These are phyloP conservation scores for Talaromyces piceae DNA, from an alignment of 2,329 filamentous ascomycete species.

Conservation along the genomic window DNA sequence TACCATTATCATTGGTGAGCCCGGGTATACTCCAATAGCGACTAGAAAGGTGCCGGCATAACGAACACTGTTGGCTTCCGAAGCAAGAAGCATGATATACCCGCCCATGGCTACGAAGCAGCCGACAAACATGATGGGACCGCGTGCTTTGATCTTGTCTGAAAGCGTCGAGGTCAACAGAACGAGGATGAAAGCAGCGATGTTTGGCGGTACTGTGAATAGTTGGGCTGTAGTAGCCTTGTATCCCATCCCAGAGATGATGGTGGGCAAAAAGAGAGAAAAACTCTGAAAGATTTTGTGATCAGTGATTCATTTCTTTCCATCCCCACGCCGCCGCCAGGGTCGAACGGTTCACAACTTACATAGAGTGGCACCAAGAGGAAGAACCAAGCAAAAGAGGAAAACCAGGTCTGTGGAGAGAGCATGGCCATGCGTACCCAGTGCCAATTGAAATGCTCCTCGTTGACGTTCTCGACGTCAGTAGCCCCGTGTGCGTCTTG, in stretches of 20 bases:
- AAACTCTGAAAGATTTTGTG: slow-evolving; percentile 21
- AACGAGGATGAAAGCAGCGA: slow-evolving; percentile 27
- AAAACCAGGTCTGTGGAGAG: slow-evolving; percentile 23
- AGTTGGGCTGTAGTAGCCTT: slow-evolving; percentile 31
- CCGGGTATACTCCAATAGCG: slow-evolving; percentile 23
- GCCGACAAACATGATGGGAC: slow-evolving; percentile 26
- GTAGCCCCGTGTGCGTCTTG: not conserved
- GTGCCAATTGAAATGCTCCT: slow-evolving; percentile 22
- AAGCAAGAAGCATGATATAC: slow-evolving; percentile 29
- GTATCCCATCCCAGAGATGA: slow-evolving; percentile 38
- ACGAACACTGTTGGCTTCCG: slow-evolving; percentile 21
- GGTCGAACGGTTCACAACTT: not conserved
- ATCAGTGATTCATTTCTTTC: not conserved
- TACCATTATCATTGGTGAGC: slow-evolving; percentile 20
- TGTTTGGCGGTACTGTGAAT: slow-evolving; percentile 31
- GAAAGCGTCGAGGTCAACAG: slow-evolving; percentile 26
- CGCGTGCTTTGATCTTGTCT: slow-evolving; percentile 24
- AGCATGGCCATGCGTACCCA: slow-evolving; percentile 30
- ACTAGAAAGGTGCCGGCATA: slow-evolving; percentile 33
- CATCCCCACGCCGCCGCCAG: no score
- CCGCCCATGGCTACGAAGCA: slow-evolving; percentile 24
- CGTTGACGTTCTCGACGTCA: not conserved
- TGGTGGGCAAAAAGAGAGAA: slow-evolving; percentile 41
- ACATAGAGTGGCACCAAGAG: slow-evolving; percentile 24
- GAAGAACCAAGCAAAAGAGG: slow-evolving; percentile 16